Conservation (phyloP, 441 rosid genomes). For the Brassica hybrid region DNA sequence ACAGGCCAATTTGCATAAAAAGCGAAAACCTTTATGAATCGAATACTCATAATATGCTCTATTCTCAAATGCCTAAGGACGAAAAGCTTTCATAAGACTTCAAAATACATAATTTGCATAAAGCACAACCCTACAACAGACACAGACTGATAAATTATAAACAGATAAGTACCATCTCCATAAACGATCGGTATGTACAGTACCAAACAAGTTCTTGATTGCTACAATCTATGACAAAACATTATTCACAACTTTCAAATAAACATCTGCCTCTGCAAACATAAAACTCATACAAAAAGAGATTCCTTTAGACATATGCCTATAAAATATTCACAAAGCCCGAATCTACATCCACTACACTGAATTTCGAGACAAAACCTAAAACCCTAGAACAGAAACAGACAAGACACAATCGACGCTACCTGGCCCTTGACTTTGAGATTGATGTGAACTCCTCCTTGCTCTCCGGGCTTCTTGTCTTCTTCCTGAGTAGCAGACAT, state of each 20-base stretch:
- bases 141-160: background rate
- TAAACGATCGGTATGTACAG: background rate
- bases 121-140: background rate
- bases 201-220: background rate
- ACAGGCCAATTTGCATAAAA: background rate
- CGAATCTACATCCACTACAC: slow-evolving; percentile 3
- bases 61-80: background rate
- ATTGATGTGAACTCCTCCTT: slow-evolving; percentile 78
- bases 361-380: background rate
- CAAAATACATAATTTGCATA: background rate
- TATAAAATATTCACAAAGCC: background rate
- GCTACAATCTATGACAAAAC: slow-evolving; percentile 18
- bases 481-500: slow-evolving; percentile 60
- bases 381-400: background rate
- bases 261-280: background rate
- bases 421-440: slow-evolving; percentile 97
- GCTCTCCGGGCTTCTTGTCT: slow-evolving; percentile 82
- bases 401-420: no score
- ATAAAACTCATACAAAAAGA: background rate
- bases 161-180: slow-evolving; percentile 5
- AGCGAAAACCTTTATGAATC: background rate
- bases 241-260: background rate
- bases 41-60: background rate
- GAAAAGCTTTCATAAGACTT: background rate
- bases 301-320: background rate